A percentile compares a stretch with the other conserved stretches of the same genome.
phyloP scores from a whole-genome alignment of 495 filamentous ascomycete species.

The Penicillium argentinense region DNA sequence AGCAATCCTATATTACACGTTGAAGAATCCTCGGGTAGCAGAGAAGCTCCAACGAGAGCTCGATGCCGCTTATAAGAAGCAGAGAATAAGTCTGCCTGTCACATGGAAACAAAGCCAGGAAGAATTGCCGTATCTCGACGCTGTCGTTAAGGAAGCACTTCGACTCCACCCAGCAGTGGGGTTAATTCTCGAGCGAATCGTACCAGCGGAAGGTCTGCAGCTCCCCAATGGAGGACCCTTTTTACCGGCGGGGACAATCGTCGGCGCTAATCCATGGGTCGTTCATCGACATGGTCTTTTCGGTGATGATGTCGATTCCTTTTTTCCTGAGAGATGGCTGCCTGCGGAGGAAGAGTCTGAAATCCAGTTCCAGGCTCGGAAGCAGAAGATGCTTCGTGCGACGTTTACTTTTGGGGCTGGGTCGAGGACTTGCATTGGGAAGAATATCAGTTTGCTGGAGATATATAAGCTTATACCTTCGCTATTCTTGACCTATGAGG shows the following conservation, averaged over 20 bases:
- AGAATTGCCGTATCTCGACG: slow-evolving; percentile 58
- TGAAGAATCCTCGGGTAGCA: slow-evolving; percentile 34
- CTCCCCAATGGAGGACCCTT: slow-evolving; percentile 48
- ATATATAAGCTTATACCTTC: slow-evolving; percentile 78
- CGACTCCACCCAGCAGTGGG: slow-evolving; percentile 64
- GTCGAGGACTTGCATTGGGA: slow-evolving; percentile 63
- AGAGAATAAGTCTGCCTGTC: slow-evolving; percentile 32
- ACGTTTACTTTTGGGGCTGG: slow-evolving; percentile 59
- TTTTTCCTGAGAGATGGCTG: slow-evolving; percentile 58
- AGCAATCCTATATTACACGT: slow-evolving; percentile 50
- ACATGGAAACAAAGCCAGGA: slow-evolving; percentile 43
- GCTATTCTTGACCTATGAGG: slow-evolving; percentile 64
- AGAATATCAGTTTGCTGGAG: slow-evolving; percentile 74
- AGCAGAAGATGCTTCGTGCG: slow-evolving; percentile 21
- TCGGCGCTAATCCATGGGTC: slow-evolving; percentile 46
- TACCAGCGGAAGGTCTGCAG: slow-evolving; percentile 29
- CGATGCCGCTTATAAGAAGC: slow-evolving; percentile 40
- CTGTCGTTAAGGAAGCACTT: slow-evolving; percentile 66
- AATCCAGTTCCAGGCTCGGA: slow-evolving; percentile 24
- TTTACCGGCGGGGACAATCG: slow-evolving; percentile 61
- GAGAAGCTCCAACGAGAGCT: slow-evolving; percentile 27
- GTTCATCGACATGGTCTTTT: slow-evolving; percentile 18
- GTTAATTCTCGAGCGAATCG: slow-evolving; percentile 52
- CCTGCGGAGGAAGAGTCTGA: slow-evolving; percentile 42
- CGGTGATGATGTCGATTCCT: slow-evolving; percentile 25